Base-by-base conservation (phyloP, 768 basidiomycete species). In the Russula brevipes region DNA sequence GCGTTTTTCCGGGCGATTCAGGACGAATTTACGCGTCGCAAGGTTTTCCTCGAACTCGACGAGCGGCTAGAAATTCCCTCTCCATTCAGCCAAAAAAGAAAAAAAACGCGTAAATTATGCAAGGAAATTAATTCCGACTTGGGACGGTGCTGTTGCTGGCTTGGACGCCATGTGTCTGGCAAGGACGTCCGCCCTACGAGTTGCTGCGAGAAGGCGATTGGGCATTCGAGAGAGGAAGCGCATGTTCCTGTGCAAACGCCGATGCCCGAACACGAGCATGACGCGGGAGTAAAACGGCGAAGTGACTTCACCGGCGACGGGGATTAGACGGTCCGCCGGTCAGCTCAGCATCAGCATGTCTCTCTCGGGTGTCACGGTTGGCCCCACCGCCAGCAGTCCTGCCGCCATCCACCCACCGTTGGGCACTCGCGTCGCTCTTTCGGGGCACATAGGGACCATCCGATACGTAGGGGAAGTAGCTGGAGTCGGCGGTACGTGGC, bases 1-100 rank as follows among this genome's bases (percentile, higher is more conserved):
- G 39, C 90, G 79, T 73, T 91, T 90, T 63, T 72, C 73, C 0
- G 89, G 84, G 58, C 94, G 81, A 70, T 97, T 96, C 57, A 98
- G 83, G 46, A 83, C 80, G 70, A 87, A 94, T 30, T 81, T 84
- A 63, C 93, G 80, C 33, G 85, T 70, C 60, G 79, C 78, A 47
- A 83, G 78, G 56, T 82, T 82, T 31, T 87, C 85, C 71, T 89
- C 84, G 70, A 90, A 92, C 39, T 83, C 75, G 33, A 94, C 86
- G 45, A 82, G 78, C 24, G 74, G 66, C 69, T 73, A 57, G 38
- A 58, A 30, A 46, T 11, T 24, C 8, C 8, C 3, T 68, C 61
- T 65, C 52, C 66, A 38, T 60, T 54, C 57, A 62, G 53, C 24
- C 24, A 24, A 24, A 24, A 24, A 24, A 24, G 24, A 24, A 24